Evolutionary conservation across 495 filamentous ascomycete species (phyloP), one percentile per base, ranked within the genome.

Genomic region (Neurospora sp.): DNA sequence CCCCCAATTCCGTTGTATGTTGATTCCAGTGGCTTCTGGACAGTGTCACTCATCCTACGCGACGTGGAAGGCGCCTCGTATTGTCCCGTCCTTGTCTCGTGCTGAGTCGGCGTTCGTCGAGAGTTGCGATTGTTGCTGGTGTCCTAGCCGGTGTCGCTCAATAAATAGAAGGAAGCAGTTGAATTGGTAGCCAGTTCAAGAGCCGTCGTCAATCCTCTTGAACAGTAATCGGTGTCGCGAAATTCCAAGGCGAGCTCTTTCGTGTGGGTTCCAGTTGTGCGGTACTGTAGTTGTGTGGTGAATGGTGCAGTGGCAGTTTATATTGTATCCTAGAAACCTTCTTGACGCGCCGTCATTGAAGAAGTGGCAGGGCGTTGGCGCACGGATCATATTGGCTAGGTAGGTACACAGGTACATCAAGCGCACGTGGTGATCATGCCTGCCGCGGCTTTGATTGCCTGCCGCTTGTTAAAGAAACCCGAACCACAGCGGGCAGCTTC

Each of bases 11-110:
- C 44, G 71, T 12, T 71, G 42, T 41, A 38, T 40, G 37, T 74
- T 70, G 73, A 73, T 27, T 65, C 71, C 69, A 70, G 31, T 47
- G 44, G 22, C 35, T 22, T 39, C 16, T 38, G 61, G 40, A 10
- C 27, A 69, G 69, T 65, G 14, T 70, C n/a, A 70, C 53, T 78
- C 78, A 79, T 79, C 47, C 76, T 79, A 75, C 75, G 75, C 44
- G 38, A 53, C 69, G 72, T 45, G 18, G 27, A n/a, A 65, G 35
- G 27, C 53, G 53, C 53, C 35, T 27, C 53, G 53, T 65, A 65
- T 65, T 37, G 53, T 10, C 53, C 14, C 53, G 53, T 65, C 27
- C 53, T 65, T 8, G 12, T 61, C 12, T 31, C 6, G 53, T 61
- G 27, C 10, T 16, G 22, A 61, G 12, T 61, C 27, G 53, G 53